Evolutionary conservation across 2,329 filamentous ascomycete species (phyloP).

Genomic region (Magnaporthiopsis incrustans): DNA sequence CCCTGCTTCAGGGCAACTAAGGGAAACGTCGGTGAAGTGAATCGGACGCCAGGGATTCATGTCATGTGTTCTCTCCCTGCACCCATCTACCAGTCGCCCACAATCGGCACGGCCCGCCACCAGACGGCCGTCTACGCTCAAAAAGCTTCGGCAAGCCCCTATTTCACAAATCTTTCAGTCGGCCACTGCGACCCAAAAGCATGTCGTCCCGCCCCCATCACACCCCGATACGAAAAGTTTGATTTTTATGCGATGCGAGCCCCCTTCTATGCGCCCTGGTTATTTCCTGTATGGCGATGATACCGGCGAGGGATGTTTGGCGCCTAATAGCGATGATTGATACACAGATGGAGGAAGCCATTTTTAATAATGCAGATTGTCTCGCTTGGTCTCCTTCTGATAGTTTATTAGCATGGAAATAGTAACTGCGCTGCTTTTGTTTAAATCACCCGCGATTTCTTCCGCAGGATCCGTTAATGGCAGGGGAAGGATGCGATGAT

Average conservation of each 20-base stretch:
- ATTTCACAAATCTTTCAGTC: background rate
- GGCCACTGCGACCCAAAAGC: background rate
- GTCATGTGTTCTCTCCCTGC: background rate
- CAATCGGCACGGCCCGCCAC: background rate
- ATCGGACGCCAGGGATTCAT: background rate
- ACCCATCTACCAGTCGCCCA: background rate
- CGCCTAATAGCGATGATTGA: background rate
- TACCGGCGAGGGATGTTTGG: background rate
- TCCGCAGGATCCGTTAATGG: too few species aligned
- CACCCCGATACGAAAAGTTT: background rate
- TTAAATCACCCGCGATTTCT: too few species aligned
- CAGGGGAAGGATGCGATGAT: too few species aligned
- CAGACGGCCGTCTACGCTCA: background rate
- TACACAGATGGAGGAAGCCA: background rate
- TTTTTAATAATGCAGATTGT: background rate
- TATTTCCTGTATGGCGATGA: background rate
- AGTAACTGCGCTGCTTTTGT: background rate
- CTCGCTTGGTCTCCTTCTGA: background rate
- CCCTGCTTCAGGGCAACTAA: slow-evolving; percentile 37
- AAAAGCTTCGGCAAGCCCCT: background rate
- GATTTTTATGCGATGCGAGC: background rate
- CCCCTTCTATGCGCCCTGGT: background rate
- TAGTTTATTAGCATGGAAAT: background rate
- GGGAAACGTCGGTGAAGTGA: background rate
- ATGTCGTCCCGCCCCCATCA: background rate